phyloP scores from a whole-genome alignment of 139 green algal genomes.

The Asterochloris sp. region DNA sequence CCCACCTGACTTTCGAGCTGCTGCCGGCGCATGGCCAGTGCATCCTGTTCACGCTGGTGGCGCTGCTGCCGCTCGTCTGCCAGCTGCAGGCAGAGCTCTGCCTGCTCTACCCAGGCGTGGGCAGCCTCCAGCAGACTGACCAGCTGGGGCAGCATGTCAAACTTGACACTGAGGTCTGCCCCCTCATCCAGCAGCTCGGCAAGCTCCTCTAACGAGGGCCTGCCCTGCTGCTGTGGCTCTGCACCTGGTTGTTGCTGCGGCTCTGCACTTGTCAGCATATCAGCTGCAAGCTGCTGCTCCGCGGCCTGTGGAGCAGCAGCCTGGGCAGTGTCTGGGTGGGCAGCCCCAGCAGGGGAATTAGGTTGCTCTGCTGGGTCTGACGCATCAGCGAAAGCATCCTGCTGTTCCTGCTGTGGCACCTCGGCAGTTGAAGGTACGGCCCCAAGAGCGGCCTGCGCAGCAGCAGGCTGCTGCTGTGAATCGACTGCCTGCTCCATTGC shows the following conservation, averaged over 20 bases:
- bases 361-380: not conserved
- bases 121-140: slow-evolving; percentile 11
- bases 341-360: slow-evolving; percentile 1
- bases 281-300: not conserved
- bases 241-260: no score
- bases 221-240: not conserved
- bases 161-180: slow-evolving; percentile 9
- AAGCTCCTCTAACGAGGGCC: slow-evolving; percentile 10
- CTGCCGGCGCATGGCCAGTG: not conserved
- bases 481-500: no score
- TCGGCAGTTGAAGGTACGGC: slow-evolving; percentile 18
- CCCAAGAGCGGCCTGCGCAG: not conserved
- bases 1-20: not conserved
- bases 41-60: not conserved
- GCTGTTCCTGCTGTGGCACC: not conserved
- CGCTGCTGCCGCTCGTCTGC: not conserved
- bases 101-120: slow-evolving; percentile 16
- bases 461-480: slow-evolving; percentile 6
- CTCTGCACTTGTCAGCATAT: not conserved
- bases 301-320: not conserved
- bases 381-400: not conserved
- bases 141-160: slow-evolving; percentile 18
- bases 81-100: not conserved
- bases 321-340: not conserved
- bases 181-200: slow-evolving; percentile 17